Evolutionary conservation across 805 yeast genomes (phyloP).

Genomic region (Starmerella kuoi): DNA sequence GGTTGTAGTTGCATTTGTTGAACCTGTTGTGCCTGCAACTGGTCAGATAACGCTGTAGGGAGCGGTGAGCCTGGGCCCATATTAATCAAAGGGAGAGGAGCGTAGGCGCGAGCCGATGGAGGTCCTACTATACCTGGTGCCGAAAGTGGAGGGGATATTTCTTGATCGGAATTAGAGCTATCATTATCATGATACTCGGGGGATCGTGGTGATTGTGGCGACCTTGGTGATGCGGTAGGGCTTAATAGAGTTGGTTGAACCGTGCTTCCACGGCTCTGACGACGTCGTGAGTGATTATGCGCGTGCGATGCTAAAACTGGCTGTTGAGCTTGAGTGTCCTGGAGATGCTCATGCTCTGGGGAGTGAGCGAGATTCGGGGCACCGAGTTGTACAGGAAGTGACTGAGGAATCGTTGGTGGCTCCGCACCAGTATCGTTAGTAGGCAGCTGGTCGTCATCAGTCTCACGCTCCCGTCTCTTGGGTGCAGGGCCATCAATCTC

Average conservation of each 20-base stretch:
- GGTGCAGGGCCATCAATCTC: constrained; percentile 17
- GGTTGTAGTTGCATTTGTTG: background rate
- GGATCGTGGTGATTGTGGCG: constrained; percentile 8
- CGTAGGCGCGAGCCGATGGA: constrained; percentile 3
- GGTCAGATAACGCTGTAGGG: background rate
- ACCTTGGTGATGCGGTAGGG: constrained; percentile 21
- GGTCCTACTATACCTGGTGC: background rate
- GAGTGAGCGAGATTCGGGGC: background rate
- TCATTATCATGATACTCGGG: background rate
- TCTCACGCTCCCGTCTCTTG: constrained; percentile 20
- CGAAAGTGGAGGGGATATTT: background rate
- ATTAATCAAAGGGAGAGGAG: constrained; percentile 4
- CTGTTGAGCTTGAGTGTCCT: background rate
- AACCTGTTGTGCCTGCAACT: background rate
- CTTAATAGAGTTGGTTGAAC: constrained; percentile 17
- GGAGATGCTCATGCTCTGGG: background rate
- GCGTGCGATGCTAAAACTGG: background rate
- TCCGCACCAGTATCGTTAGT: background rate
- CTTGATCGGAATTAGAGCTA: background rate
- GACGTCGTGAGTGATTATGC: background rate
- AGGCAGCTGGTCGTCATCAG: background rate
- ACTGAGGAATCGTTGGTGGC: background rate
- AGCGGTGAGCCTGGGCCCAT: background rate
- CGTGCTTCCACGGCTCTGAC: background rate
- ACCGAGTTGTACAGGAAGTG: background rate